phyloP scores from a whole-genome alignment of 768 basidiomycete species.

The Leccinum subtestaceum region DNA sequence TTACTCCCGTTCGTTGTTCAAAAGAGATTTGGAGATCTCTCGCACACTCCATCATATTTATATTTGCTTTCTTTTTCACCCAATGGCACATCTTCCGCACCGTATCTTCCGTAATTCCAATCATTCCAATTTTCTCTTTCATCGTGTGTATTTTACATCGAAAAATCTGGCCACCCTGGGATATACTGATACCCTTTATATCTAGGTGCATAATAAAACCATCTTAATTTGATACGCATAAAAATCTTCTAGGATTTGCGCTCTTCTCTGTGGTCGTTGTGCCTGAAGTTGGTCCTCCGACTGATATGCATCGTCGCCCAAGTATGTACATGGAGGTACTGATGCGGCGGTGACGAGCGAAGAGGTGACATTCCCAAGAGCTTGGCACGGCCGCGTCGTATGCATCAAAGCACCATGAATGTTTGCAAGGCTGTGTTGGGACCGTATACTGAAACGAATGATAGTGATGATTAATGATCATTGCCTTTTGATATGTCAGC shows the following conservation, averaged over 20 bases:
- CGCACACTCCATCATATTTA: not conserved
- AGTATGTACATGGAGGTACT: not conserved
- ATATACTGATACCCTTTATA: slow-evolving; percentile 10
- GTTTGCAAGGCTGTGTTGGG: not conserved
- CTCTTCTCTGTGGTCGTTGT: not conserved
- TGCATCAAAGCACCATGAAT: not conserved
- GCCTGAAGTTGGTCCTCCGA: slow-evolving; percentile 2
- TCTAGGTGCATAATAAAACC: slow-evolving; percentile 13
- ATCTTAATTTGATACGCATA: slow-evolving; percentile 19
- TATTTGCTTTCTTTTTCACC: not conserved
- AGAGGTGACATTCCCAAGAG: not conserved
- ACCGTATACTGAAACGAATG: not conserved
- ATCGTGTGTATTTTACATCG: slow-evolving; percentile 22
- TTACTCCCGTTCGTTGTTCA: slow-evolving; percentile 17
- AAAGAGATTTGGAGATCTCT: slow-evolving; percentile 11
- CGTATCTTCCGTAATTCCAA: slow-evolving; percentile 9
- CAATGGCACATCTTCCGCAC: slow-evolving; percentile 19
- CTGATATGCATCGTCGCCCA: not conserved
- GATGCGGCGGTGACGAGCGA: not conserved
- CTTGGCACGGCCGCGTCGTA: not conserved
- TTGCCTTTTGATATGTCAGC: not conserved
- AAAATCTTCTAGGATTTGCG: not conserved
- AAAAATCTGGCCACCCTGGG: slow-evolving; percentile 11
- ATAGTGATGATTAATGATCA: not conserved
- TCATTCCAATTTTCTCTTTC: not conserved